Base-by-base conservation (phyloP, 1,284 basidiomycete genomes). In the Abortiporus biennis region DNA sequence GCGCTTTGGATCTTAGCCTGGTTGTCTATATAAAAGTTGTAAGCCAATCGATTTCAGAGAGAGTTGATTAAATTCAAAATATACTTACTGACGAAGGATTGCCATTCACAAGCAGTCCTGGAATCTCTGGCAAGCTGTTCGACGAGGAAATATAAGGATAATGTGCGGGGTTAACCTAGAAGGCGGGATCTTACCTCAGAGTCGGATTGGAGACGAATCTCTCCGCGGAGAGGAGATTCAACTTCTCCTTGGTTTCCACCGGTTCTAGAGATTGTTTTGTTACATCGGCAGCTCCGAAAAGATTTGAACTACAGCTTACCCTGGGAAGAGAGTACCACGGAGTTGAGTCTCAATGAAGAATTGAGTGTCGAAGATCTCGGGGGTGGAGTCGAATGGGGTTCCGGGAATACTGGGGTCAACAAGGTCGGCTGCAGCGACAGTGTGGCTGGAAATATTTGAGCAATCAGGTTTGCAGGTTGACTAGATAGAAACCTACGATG, bases 121-220 rank as follows among this genome's bases (percentile, higher is more conserved):
- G n/a, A n/a, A n/a, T n/a, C n/a, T n/a, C n/a, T n/a, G n/a, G 56
- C 39, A 48, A 43, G 49, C 55, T 56, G 30, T 48, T 47, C 23
- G 58, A 55, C 23, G 49, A 36, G 2, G 52, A 44, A 34, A 60
- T 56, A 22, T 54, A 52, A 17, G 52, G 54, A 29, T 57, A 45
- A 44, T 48, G 34, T 27, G 30, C 19, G 20, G 24, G 29, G 20
- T 29, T 41, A 29, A 19, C 5, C 12, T 43, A 39, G 27, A 32
- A 36, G 11, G 25, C 34, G 12, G 43, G 41, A 17, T 25, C 44
- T 8, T 16, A 21, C 40, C 30, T 48, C 49, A 38, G 39, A 47
- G 47, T 61, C 59, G 21, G 58, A 59, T 38, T 58, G 57, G 29
- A 61, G 56, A 47, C 58, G 59, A 42, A 61, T 54, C 40, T 59